Evolutionary conservation across 768 basidiomycete genomes (phyloP).

Genomic region (Mycena kentingensis): DNA sequence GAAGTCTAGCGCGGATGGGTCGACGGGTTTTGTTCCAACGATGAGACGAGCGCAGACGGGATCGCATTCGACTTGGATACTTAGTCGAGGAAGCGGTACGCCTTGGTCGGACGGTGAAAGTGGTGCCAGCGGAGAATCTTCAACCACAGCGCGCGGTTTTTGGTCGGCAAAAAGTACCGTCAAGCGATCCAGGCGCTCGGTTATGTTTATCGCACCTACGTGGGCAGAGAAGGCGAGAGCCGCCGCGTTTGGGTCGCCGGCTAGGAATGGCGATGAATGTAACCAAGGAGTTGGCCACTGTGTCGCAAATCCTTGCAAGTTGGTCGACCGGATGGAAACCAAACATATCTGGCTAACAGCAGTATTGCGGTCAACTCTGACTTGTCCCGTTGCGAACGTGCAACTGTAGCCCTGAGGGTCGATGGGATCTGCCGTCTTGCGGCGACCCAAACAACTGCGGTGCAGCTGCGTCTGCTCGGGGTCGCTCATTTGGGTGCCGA

Average conservation of each 20-base stretch:
- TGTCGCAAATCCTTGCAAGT: constrained; percentile 45
- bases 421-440: constrained; percentile 33
- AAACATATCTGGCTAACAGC: constrained; percentile 41
- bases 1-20: constrained; percentile 56
- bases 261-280: constrained; percentile 47
- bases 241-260: constrained; percentile 61
- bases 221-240: constrained; percentile 50
- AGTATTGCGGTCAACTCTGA: constrained; percentile 48
- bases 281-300: constrained; percentile 69
- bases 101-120: background rate
- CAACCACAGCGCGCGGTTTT: constrained; percentile 21
- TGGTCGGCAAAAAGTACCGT: constrained; percentile 38
- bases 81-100: constrained; percentile 47
- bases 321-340: constrained; percentile 42
- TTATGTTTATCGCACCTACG: constrained; percentile 48
- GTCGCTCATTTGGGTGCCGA: constrained; percentile 51
- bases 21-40: constrained; percentile 44
- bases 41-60: constrained; percentile 53
- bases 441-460: constrained; percentile 53
- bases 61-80: constrained; percentile 51
- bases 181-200: constrained; percentile 57
- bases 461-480: constrained; percentile 47
- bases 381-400: constrained; percentile 41
- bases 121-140: background rate
- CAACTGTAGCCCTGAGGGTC: constrained; percentile 54